Evolutionary conservation across 73 alveolate genomes (phyloP), one percentile per base, ranked within the genome.

Genomic region (Uronychia binucleata): DNA sequence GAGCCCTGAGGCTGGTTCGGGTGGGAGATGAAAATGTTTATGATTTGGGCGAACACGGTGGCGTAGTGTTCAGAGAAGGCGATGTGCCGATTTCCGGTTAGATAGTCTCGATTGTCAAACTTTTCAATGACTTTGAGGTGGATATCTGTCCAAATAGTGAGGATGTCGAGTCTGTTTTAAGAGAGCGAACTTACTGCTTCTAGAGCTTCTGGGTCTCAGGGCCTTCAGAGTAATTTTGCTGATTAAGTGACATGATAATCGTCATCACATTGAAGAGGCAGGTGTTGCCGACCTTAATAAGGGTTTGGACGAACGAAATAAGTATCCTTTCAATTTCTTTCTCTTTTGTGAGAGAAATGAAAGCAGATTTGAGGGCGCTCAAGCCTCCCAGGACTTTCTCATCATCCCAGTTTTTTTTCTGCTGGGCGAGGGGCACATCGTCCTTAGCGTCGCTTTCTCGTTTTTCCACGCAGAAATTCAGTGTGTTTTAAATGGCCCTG

Each of bases 41-140:
- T 34, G 0, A 85, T 77, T 29, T 85, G n/a, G 46, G 85, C 78
- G 77, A 77, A 58, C 1, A 77, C 59, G 1, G 28, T 33, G 1
- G 86, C 34, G 25, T 1, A 34, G 29, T 77, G 78, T 29, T 27
- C 81, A 30, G 75, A 85, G 46, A 26, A 76, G 33, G 30, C 76
- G 83, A 82, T 58, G 74, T 8, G 84, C 84, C 30, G 76, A 83
- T 58, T 26, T 60, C 90, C 76, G 34, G 60, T 60, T 74, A 1
- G 79, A 31, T 33, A 60, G 79, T 26, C 34, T 34, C 29, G 79
- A 57, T 33, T 83, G 84, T 28, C 60, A 57, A 34, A 83, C 34
- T 11, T 67, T 27, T 25, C 76, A 31, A 75, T 83, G 83, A n/a
- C 30, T 32, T 30, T 83, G 35, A 31, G 29, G 67, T 79, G 79